phyloP scores from a whole-genome alignment of 805 yeast genomes.

The Clavispora vitiphila region DNA sequence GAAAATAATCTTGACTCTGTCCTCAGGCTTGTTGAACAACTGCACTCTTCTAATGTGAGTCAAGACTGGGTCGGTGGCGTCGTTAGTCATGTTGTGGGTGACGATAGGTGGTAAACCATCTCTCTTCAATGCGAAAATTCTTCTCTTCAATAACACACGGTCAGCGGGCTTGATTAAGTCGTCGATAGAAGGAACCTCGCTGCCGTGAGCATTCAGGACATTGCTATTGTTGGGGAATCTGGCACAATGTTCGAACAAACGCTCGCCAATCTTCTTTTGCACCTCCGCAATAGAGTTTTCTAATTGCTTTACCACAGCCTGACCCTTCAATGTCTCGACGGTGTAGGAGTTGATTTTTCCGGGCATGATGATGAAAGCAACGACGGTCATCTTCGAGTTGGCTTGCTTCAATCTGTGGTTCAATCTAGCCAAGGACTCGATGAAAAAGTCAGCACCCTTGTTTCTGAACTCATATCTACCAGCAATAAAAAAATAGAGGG shows the following conservation, averaged over 20 bases:
- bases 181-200: conserved; percentile 73
- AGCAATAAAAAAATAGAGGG: conserved; percentile 91
- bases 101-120: conserved; percentile 91
- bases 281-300: conserved; percentile 87
- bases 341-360: conserved; percentile 92
- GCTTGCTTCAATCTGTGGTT: conserved; percentile 79
- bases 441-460: conserved; percentile 93
- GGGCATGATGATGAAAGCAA: conserved; percentile 97
- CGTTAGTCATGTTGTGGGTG: conserved; percentile 95
- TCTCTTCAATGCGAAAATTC: conserved; percentile 89
- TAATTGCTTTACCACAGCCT: conserved; percentile 89
- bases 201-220: conserved; percentile 38
- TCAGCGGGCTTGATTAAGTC: conserved; percentile 84
- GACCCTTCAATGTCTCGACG: conserved; percentile 92
- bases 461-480: conserved; percentile 96
- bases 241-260: conserved; percentile 88
- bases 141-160: conserved; percentile 80
- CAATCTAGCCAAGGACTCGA: conserved; percentile 87
- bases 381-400: conserved; percentile 86
- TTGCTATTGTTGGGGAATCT: conserved; percentile 47
- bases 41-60: conserved; percentile 89
- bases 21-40: conserved; percentile 82
- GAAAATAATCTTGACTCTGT: conserved; percentile 90
- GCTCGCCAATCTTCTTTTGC: conserved; percentile 76
- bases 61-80: conserved; percentile 83